Base-by-base conservation (phyloP, 352 stramenopile genomes). In the Pythium plurisporium region DNA sequence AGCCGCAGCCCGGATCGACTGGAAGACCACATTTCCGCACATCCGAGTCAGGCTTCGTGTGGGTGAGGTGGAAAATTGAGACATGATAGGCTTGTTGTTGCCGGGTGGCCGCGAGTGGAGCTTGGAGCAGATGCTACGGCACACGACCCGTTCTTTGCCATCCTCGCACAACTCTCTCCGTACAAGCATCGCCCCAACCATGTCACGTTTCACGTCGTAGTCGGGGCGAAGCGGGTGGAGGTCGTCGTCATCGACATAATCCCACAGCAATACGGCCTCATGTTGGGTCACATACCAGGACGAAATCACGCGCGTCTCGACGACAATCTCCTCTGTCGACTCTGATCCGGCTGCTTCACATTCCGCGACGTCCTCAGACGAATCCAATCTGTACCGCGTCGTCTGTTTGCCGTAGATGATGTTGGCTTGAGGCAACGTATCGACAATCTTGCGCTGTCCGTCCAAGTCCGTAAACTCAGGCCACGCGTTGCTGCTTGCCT, bases 111-210 rank as follows among this genome's bases (percentile, higher is more conserved):
- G 48, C 14, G 42, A 36, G 49, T 66, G 38, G n/a, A 81, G 59
- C 64, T 88, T 88, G 26, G 78, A 79, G 64, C 75, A 85, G 25
- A 88, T 67, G 31, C 65, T 71, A 36, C 75, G 73, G 34, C 72
- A 79, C 29, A 86, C 78, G 12, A 85, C 74, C 1, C 62, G 62
- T n/a, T 69, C 55, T 17, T 55, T 57, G 26, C 62, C 62, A 37
- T 69, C 62, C 15, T 69, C 62, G 11, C 62, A 69, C 30, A 65
- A 30, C 20, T 69, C 62, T 52, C 49, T 57, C 11, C 55, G 55
- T n/a, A 69, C 55, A 2, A 70, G 33, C 19, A 33, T 23, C 10
- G 46, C 56, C 5, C 63, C 63, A 22, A 66, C 31, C 51, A 63
- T 53, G 27, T 67, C 47, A 2, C 63, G 69, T 37, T 65, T 64